Evolutionary conservation across 495 filamentous ascomycete species (phyloP).

Genomic region (Aspergillus conjunctus): DNA sequence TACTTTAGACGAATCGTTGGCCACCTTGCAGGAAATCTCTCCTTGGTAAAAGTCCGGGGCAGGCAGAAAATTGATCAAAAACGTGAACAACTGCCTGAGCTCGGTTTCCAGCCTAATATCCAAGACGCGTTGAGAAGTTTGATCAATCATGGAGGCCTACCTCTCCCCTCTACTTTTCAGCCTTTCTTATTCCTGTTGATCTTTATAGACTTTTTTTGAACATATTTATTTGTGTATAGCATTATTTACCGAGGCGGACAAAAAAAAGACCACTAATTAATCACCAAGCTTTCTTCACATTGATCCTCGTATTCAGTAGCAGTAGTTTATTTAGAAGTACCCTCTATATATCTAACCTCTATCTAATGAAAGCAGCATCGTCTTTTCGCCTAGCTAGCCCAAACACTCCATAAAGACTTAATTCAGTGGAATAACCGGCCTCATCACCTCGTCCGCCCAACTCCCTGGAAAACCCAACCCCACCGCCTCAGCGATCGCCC

Average conservation of each 20-base stretch:
- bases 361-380: neutral
- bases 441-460: conserved; percentile 60
- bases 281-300: neutral
- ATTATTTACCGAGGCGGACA: conserved; percentile 1
- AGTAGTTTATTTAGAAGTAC: too few relatives aligned
- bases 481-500: conserved; percentile 62
- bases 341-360: too few relatives aligned
- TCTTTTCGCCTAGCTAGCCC: too few relatives aligned
- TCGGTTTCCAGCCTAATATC: conserved; percentile 8
- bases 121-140: neutral
- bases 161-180: neutral
- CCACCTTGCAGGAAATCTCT: neutral
- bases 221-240: conserved; percentile 15
- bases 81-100: neutral
- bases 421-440: conserved; percentile 54
- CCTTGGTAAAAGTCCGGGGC: neutral
- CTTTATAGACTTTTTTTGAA: conserved; percentile 14
- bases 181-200: conserved; percentile 13
- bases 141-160: neutral
- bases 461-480: conserved; percentile 54
- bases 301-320: too few relatives aligned
- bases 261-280: neutral
- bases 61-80: neutral
- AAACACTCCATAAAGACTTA: neutral
- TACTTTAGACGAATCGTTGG: conserved; percentile 17